Conservation (phyloP, 768 basidiomycete genomes). For the Scleroderma citrinum region DNA sequence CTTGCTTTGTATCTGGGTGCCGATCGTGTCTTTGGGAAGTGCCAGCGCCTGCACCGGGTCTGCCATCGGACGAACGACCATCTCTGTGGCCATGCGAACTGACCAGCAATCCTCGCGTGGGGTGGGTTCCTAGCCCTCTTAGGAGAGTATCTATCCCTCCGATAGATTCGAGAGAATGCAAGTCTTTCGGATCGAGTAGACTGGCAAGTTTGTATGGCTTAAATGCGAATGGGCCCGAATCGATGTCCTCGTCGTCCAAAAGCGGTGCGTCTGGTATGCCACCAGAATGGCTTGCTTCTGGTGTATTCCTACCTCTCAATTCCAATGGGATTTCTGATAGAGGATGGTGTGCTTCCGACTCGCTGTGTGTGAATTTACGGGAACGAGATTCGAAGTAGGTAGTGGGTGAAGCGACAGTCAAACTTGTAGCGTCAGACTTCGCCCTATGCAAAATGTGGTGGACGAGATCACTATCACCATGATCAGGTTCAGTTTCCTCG, state of each 20-base stretch:
- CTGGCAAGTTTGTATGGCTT: constrained; percentile 74
- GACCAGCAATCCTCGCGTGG: constrained; percentile 38
- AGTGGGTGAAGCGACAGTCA: constrained; percentile 33
- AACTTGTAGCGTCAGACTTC: constrained; percentile 29
- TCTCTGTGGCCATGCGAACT: neutral
- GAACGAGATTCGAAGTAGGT: constrained; percentile 19
- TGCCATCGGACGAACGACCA: constrained; percentile 6
- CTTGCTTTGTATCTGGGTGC: constrained; percentile 10
- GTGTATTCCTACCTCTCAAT: constrained; percentile 16
- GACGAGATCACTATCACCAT: constrained; percentile 22
- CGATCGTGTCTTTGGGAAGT: constrained; percentile 31
- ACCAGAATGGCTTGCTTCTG: constrained; percentile 17
- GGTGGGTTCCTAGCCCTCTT: constrained; percentile 66
- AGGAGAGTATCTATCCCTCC: constrained; percentile 70
- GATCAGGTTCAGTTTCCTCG: constrained; percentile 49
- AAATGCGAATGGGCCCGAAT: constrained; percentile 69
- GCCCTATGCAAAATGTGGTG: constrained; percentile 29
- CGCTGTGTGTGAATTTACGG: neutral
- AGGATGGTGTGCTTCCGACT: constrained; percentile 1
- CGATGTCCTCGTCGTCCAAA: constrained; percentile 36
- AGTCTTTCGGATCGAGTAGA: constrained; percentile 84
- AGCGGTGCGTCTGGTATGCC: constrained; percentile 18
- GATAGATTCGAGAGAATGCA: constrained; percentile 56
- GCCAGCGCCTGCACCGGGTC: constrained; percentile 25
- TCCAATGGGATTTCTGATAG: neutral